Conservation (phyloP, 192 early-diverging fungal genomes). For the Coemansia sp. region DNA sequence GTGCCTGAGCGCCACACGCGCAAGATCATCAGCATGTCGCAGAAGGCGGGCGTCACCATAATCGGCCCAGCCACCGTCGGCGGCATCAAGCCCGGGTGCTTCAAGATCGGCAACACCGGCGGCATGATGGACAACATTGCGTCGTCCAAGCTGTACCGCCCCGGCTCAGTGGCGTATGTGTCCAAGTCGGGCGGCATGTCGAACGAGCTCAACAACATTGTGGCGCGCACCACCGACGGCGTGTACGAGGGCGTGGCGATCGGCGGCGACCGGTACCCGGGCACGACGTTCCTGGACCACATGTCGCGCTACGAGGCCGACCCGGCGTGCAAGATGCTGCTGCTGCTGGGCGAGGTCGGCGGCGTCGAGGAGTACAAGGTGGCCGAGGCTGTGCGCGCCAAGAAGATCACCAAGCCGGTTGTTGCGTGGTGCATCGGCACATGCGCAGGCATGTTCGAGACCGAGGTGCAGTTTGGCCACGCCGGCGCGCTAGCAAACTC, state of each 20-base stretch:
- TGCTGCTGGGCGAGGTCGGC: conserved; percentile 96
- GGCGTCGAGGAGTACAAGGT: conserved; percentile 97
- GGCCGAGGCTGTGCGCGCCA: conserved; percentile 84
- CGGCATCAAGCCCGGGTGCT: conserved; percentile 99
- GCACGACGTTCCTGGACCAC: conserved; percentile 98
- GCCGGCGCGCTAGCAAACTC: conserved; percentile 96
- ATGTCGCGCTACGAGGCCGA: conserved; percentile 93
- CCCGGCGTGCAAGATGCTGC: conserved; percentile 89
- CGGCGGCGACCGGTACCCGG: conserved; percentile 98
- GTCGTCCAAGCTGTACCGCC: conserved; percentile 92
- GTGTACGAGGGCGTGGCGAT: conserved; percentile 99
- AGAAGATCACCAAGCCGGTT: conserved; percentile 95
- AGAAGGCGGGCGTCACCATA: conserved; percentile 75
- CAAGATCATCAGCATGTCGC: conserved; percentile 83
- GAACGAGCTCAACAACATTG: conserved; percentile 99
- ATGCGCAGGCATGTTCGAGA: conserved; percentile 98
- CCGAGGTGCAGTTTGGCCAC: conserved; percentile 98
- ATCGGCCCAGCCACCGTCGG: conserved; percentile 99
- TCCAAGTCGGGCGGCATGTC: conserved; percentile 99
- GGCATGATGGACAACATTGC: conserved; percentile 99
- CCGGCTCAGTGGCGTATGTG: conserved; percentile 96
- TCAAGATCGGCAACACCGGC: conserved; percentile 99
- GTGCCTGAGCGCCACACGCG: conserved; percentile 96
- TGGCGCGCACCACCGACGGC: conserved; percentile 93
- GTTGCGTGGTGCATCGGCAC: conserved; percentile 99